Conservation (phyloP, 2,329 filamentous ascomycete genomes). For the Xylariaceae sp. region DNA sequence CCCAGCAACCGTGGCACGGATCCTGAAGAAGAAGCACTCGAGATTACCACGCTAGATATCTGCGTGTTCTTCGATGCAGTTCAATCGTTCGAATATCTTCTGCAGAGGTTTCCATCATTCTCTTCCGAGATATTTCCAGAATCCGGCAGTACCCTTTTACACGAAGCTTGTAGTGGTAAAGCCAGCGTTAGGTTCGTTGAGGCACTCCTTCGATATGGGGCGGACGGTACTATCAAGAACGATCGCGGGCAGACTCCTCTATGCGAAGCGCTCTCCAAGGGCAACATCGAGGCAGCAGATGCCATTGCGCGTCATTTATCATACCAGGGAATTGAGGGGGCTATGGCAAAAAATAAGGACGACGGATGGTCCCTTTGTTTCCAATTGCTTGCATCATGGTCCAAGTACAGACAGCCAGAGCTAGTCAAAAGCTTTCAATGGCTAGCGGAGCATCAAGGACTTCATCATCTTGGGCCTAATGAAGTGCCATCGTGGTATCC, state of each 20-base stretch:
- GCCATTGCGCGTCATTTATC: not conserved
- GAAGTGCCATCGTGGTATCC: conserved; percentile 3
- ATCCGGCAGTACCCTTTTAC: not conserved
- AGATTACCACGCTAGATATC: not conserved
- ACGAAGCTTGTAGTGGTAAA: not conserved
- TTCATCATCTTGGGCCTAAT: not conserved
- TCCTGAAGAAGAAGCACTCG: not conserved
- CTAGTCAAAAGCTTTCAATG: not conserved
- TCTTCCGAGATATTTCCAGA: not conserved
- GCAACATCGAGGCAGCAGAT: not conserved
- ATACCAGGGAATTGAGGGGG: not conserved
- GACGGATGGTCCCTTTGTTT: not conserved
- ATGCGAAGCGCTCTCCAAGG: not conserved
- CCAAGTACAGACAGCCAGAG: not conserved
- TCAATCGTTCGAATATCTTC: not conserved
- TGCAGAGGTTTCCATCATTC: not conserved
- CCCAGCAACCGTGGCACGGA: not conserved
- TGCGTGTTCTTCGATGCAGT: not conserved
- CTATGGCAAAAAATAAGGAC: not conserved
- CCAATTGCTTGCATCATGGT: not conserved
- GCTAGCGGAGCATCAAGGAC: conserved; percentile 1
- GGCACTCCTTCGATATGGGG: conserved; percentile 4
- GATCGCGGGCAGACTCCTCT: not conserved
- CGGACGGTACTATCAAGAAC: not conserved
- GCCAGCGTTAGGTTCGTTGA: not conserved